Base-by-base conservation (phyloP, 1,139 yeast genomes). In the Candida sojae region DNA sequence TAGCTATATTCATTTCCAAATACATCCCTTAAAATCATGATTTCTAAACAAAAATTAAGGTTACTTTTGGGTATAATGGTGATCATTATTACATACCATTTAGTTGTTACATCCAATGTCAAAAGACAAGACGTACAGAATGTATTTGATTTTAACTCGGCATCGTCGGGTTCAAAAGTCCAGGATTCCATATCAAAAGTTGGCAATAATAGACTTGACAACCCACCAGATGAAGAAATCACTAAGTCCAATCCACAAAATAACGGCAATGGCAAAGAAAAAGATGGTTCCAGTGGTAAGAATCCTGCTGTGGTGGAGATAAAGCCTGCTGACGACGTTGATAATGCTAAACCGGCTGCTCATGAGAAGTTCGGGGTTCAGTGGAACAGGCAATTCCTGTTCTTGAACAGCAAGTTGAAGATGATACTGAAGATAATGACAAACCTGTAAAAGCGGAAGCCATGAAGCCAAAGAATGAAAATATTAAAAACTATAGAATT, bases 401-500 rank as follows among this genome's bases (percentile, higher is more conserved):
- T 23, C 33, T 33, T 28, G 42, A 29, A 38, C 13, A 38, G 36
- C 25, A 28, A 25, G 12, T 12, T 13, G 39, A 25, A 13, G 35
- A 48, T 11, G 39, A 42, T 3, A 39, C 30, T 31, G 39, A 28
- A 44, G 34, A 35, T 9, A 34, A 39, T 25, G 23, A 26, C 2
- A 6, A 26, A 26, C 9, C 29, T 3, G 29, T 26, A 6, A 9
- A 26, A 12, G 29, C 17, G 10, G 25, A 30, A 33, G 28, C 30
- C 26, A 25, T 33, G 25, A 28, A 13, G 2, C 10, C 37, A 23
- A 45, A 48, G 32, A 40, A 41, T 29, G 29, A 33, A 30, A 48
- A 49, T 25, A 39, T 51, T 29, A 56, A 62, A 12, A 72, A 72
- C 55, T 69, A 59, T 46, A 53, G 65, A 0, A 59, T 63, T 2